Base-by-base conservation (phyloP, 2,329 filamentous ascomycete species). In the Fusarium verrucosum region DNA sequence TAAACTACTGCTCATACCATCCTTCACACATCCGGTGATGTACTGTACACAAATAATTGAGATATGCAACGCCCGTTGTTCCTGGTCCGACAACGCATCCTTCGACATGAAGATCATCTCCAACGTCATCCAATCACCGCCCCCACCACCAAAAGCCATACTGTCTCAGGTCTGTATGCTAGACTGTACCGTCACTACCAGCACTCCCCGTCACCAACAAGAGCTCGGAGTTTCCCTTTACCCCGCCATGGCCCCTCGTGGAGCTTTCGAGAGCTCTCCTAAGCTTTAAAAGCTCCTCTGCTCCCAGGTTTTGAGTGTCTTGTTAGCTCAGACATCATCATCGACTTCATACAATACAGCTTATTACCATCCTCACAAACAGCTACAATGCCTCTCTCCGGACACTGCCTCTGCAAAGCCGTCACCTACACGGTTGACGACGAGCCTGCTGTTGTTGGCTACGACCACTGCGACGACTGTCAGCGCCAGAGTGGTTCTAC, bases 381-480 rank as follows among this genome's bases (percentile, higher is more conserved):
- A 58, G 49, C 58, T 78, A 86, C 65, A 62, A 90, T 90, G 88
- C 80, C 83, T 85, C 82, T 90, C 74, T 82, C 83, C 51, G 88
- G 88, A 76, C 87, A 90, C 83, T 90, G 88, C 75, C 87, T 90
- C 66, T 90, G 88, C 83, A 87, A 87, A 75, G 83, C 85, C 71
- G 85, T 90, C 78, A 90, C 88, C 73, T 93, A 92, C 83, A 83
- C 83, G 73, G 80, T 77, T 46, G 81, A 83, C 74, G 83, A 85
- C 23, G 78, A 76, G 44, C 83, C 83, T 50, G 72, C 84, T 51
- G 38, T 84, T 75, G 85, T 85, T 47, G 88, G 84, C 65, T 90
- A 90, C 75, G 89, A 90, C 74, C 88, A 90, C 81, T 90, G 88
- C 72, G 88, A 90, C 73, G 88, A 90, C 78, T 90, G 88, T 82